A percentile compares a stretch with the other conserved stretches of the same genome.
These are phyloP conservation scores for Coemansia sp. DNA, from an alignment of 192 early-diverging fungal genomes.

Conservation along the genomic window DNA sequence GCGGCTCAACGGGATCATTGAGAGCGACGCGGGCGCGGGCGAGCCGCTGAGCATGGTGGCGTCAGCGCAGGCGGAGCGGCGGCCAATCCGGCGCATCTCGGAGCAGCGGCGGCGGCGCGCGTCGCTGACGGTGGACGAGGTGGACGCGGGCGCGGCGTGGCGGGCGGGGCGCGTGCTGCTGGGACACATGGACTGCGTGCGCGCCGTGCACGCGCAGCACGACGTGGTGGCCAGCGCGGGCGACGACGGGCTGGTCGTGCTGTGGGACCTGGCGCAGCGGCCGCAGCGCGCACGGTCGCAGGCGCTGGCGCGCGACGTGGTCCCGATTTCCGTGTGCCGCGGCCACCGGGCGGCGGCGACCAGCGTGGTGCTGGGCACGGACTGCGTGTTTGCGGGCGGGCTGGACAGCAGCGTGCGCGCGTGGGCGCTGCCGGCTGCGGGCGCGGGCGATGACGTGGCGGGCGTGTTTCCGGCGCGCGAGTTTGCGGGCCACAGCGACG, in stretches of 20 bases:
- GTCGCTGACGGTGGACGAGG: conserved; percentile 33
- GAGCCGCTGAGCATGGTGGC: conserved; percentile 4
- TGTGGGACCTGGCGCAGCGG: conserved; percentile 40
- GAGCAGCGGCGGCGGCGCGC: conserved; percentile 13
- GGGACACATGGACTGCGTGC: conserved; percentile 44
- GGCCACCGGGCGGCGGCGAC: conserved; percentile 46
- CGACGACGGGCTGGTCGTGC: conserved; percentile 41
- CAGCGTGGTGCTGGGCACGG: conserved; percentile 15
- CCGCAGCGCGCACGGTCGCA: background rate
- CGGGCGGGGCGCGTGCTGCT: conserved; percentile 10
- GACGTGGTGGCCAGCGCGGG: conserved; percentile 13
- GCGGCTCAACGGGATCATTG: conserved; percentile 20
- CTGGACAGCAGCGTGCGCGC: conserved; percentile 37
- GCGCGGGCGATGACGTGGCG: conserved; percentile 11
- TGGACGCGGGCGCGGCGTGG: background rate
- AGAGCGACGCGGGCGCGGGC: conserved; percentile 7
- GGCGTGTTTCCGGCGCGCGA: conserved; percentile 20
- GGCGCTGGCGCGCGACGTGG: background rate
- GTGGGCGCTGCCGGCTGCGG: conserved; percentile 25
- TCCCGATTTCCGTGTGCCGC: conserved; percentile 22
- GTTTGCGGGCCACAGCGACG: conserved; percentile 29
- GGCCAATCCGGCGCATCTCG: conserved; percentile 17
- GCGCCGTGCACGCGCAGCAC: conserved; percentile 10
- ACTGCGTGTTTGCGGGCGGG: conserved; percentile 36
- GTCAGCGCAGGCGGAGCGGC: conserved; percentile 6